Conservation (phyloP, 306 rosid species). For the Fragaria ananassa region DNA sequence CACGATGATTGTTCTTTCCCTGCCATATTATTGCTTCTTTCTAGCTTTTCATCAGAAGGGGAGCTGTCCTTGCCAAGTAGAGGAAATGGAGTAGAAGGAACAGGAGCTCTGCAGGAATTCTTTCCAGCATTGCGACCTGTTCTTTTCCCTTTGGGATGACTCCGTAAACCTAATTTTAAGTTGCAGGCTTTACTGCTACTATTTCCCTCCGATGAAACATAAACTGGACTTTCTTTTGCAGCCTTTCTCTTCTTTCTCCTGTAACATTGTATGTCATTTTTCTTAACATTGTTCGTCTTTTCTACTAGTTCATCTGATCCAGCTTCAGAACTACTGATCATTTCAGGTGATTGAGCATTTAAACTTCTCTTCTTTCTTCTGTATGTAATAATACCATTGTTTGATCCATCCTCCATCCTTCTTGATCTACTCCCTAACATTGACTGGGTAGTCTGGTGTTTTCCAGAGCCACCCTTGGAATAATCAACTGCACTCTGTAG, state of each 20-base stretch:
- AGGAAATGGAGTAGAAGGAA: conserved; percentile 15
- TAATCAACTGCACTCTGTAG: conserved; percentile 11
- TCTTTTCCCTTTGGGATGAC: conserved; percentile 64
- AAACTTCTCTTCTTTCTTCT: conserved; percentile 41
- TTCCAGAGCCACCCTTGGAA: conserved; percentile 11
- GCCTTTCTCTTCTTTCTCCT: conserved; percentile 35
- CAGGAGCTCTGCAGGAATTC: conserved; percentile 23
- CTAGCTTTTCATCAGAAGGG: conserved; percentile 12
- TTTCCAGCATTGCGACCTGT: conserved; percentile 33
- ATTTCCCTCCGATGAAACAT: conserved; percentile 31
- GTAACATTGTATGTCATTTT: conserved; percentile 17
- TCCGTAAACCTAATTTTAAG: conserved; percentile 35
- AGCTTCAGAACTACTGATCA: conserved; percentile 16
- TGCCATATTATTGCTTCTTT: conserved; percentile 22
- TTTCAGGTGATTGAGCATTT: conserved; percentile 30
- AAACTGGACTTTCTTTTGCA: conserved; percentile 18
- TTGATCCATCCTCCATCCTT: conserved; percentile 30
- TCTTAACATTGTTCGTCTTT: conserved; percentile 20
- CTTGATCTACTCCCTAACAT: conserved; percentile 17
- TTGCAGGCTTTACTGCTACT: conserved; percentile 25
- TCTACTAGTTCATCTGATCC: conserved; percentile 25
- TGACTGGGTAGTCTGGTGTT: conserved; percentile 19
- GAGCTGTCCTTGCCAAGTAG: conserved; percentile 35
- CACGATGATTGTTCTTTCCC: conserved; percentile 25
- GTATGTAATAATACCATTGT: conserved; percentile 26